phyloP scores from a whole-genome alignment of 805 yeast genomes.

The Lipomyces kockii region DNA sequence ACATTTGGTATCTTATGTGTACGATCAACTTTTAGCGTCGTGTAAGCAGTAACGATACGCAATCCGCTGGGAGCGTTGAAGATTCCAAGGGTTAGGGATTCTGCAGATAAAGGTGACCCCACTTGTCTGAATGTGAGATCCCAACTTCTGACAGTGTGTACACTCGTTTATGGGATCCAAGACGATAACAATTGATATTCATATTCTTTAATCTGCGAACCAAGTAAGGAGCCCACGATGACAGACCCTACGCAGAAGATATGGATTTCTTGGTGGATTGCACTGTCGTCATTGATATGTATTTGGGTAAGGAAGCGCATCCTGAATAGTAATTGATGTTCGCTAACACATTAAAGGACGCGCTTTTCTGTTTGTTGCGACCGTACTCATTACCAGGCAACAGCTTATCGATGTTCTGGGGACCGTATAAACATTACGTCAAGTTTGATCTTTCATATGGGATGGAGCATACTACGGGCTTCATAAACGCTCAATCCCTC shows the following conservation, averaged over 20 bases:
- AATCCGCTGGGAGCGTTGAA: too few species aligned
- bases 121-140: too few species aligned
- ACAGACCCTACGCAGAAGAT: background rate
- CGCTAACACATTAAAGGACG: background rate
- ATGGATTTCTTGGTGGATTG: background rate
- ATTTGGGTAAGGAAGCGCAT: background rate
- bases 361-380: background rate
- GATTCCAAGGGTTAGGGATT: too few species aligned
- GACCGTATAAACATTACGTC: background rate
- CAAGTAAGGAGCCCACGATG: background rate
- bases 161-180: too few species aligned
- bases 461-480: background rate
- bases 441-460: background rate
- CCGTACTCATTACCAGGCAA: slow-evolving; percentile 1
- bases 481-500: background rate
- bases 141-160: too few species aligned
- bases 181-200: too few species aligned
- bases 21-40: too few species aligned
- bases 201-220: too few species aligned
- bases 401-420: slow-evolving; percentile 1
- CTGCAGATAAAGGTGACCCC: too few species aligned
- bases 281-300: background rate
- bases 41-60: too few species aligned
- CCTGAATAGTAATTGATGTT: too few species aligned
- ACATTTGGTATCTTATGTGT: too few species aligned